Conservation (phyloP, 768 basidiomycete species). For the Austroboletus festivus region DNA sequence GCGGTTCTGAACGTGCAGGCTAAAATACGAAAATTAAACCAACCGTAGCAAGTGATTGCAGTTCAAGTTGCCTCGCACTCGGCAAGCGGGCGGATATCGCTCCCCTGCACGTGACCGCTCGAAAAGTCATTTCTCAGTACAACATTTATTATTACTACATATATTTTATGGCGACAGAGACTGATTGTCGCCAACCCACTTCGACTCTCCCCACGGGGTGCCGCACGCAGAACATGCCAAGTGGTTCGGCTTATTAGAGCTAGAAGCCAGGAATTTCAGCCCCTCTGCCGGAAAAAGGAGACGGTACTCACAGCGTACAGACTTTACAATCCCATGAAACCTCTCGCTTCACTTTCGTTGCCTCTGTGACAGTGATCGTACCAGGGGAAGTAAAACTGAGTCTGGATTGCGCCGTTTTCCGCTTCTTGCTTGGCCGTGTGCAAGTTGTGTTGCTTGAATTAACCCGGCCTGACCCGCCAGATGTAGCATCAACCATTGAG, state of each 20-base stretch:
- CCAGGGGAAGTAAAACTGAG: neutral
- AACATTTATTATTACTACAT: no score
- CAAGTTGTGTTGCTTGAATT: neutral
- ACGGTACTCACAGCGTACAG: constrained; percentile 59
- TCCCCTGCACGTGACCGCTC: constrained; percentile 21
- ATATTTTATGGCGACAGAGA: neutral
- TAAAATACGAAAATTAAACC: neutral
- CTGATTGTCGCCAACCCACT: constrained; percentile 9
- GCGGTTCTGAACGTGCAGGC: neutral
- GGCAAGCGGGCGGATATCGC: neutral
- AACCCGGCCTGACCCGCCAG: neutral
- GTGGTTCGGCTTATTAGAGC: constrained; percentile 50
- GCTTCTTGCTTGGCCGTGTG: constrained; percentile 16
- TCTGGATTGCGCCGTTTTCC: constrained; percentile 20
- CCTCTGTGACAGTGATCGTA: neutral
- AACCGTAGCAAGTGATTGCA: neutral
- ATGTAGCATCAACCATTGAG: neutral
- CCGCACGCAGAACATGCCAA: constrained; percentile 63
- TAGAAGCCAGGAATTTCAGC: constrained; percentile 23
- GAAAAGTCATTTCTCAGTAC: no score
- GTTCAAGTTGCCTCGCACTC: neutral
- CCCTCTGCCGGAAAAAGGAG: neutral
- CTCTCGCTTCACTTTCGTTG: constrained; percentile 36
- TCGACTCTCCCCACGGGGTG: constrained; percentile 46
- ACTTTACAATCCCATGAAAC: constrained; percentile 51